These are phyloP conservation scores for Aspergillus udagawae DNA, from an alignment of 2,329 filamentous ascomycete species.

Conservation along the genomic window DNA sequence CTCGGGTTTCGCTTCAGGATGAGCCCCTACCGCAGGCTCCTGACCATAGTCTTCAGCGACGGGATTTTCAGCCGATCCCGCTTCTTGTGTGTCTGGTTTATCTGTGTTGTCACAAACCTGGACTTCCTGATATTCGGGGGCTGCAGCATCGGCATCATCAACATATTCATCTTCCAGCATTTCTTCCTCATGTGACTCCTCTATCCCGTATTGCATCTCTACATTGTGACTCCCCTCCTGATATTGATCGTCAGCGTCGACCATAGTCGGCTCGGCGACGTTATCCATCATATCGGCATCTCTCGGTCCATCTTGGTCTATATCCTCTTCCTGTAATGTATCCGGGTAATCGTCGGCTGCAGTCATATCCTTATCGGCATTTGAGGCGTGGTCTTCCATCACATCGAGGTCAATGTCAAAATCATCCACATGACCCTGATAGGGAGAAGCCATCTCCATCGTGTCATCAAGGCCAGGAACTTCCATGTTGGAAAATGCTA, in stretches of 20 bases:
- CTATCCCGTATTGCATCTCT: slow-evolving; percentile 27
- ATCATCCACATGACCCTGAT: slow-evolving; percentile 45
- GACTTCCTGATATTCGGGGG: slow-evolving; percentile 18
- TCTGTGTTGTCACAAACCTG: slow-evolving; percentile 10
- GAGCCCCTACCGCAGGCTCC: not conserved
- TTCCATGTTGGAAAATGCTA: slow-evolving; percentile 35
- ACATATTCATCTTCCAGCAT: slow-evolving; percentile 39
- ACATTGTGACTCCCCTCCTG: slow-evolving; percentile 24
- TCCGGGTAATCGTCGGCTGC: slow-evolving; percentile 37
- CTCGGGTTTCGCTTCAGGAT: slow-evolving; percentile 1
- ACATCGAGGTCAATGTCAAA: slow-evolving; percentile 59
- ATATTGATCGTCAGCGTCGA: slow-evolving; percentile 31
- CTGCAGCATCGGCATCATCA: slow-evolving; percentile 30
- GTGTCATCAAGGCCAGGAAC: slow-evolving; percentile 37
- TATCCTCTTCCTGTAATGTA: slow-evolving; percentile 27
- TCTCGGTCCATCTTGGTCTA: slow-evolving; percentile 25
- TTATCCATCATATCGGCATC: slow-evolving; percentile 49
- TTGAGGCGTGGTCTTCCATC: slow-evolving; percentile 53
- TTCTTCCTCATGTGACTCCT: slow-evolving; percentile 34
- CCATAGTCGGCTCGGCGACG: slow-evolving; percentile 36
- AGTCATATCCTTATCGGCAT: slow-evolving; percentile 50
- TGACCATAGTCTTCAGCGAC: not conserved
- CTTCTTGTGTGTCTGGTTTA: slow-evolving; percentile 2
- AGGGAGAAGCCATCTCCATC: slow-evolving; percentile 42
- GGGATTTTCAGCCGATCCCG: not conserved